A percentile compares a stretch with the other conserved stretches of the same genome.
Evolutionary conservation across 225 moss, liverwort and hornwort genomes (phyloP).

Genomic region (Neckera pumila): DNA sequence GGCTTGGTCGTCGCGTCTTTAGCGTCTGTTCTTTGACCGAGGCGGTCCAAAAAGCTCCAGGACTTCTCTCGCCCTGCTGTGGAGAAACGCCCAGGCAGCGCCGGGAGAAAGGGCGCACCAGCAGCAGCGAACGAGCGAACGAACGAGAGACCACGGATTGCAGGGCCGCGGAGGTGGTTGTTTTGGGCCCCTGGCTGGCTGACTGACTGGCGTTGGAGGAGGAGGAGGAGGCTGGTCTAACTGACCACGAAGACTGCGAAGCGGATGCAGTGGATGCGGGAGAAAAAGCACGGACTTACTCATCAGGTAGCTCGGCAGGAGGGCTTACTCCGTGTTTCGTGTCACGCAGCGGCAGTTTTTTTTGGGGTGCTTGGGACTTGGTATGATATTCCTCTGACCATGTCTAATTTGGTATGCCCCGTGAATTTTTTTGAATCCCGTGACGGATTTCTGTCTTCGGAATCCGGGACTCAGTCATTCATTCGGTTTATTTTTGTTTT

Average conservation of each 20-base stretch:
- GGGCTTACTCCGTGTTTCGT: not conserved
- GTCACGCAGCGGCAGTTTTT: not conserved
- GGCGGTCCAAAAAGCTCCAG: conserved; percentile 6
- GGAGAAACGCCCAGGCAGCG: not conserved
- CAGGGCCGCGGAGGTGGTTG: not conserved
- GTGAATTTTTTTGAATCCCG: conserved; percentile 1
- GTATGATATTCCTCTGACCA: conserved; percentile 1
- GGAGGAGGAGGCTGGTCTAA: not conserved
- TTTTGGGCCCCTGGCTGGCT: not conserved
- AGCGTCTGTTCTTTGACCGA: conserved; percentile 20
- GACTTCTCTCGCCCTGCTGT: not conserved
- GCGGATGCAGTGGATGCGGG: conserved; percentile 13
- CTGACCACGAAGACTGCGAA: not conserved
- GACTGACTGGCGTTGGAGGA: not conserved
- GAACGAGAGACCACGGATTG: not conserved
- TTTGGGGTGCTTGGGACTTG: not conserved
- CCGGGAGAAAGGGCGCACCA: not conserved
- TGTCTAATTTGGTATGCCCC: not conserved
- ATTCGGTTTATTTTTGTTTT: not conserved
- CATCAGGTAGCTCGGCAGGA: not conserved
- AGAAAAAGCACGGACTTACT: not conserved
- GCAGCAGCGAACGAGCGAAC: not conserved
- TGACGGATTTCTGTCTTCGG: not conserved
- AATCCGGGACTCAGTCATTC: not conserved
- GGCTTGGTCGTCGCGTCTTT: conserved; percentile 18